A percentile compares a stretch with the other conserved stretches of the same genome.
Conservation (phyloP, 208 protist species). For the Crithidia brevicula region DNA sequence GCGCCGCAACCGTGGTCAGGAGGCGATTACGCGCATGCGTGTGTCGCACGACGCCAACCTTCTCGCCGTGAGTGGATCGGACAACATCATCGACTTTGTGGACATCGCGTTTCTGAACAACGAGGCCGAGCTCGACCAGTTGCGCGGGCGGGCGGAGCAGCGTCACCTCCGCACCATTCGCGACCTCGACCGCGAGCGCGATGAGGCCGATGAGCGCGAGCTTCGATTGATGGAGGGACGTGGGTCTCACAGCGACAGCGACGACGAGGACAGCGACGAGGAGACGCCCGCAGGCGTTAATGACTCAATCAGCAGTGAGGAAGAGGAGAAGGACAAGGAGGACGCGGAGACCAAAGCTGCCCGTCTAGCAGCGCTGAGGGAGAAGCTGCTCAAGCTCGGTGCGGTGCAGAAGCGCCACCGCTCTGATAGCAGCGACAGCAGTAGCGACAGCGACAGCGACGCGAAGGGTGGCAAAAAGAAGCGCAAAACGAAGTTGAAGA, state of each 20-base stretch:
- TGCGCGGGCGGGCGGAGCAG: slow-evolving; percentile 78
- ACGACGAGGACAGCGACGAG: background rate
- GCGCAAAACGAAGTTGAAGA: background rate
- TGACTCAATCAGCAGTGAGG: background rate
- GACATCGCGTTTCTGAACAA: slow-evolving; percentile 87
- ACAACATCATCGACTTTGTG: slow-evolving; percentile 91
- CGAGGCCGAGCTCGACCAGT: slow-evolving; percentile 70
- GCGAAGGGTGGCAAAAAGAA: background rate
- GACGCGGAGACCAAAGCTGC: slow-evolving; percentile 11
- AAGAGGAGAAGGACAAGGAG: slow-evolving; percentile 10
- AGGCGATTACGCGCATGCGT: slow-evolving; percentile 80
- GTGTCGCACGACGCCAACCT: slow-evolving; percentile 73
- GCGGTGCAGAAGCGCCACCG: slow-evolving; percentile 1
- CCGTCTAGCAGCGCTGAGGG: slow-evolving; percentile 2
- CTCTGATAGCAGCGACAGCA: slow-evolving; percentile 24
- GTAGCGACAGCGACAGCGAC: background rate
- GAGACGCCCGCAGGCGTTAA: background rate
- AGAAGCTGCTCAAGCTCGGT: slow-evolving; percentile 20
- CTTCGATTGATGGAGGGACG: slow-evolving; percentile 17
- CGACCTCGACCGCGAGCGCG: slow-evolving; percentile 62
- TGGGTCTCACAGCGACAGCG: slow-evolving; percentile 1
- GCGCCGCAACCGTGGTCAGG: slow-evolving; percentile 56
- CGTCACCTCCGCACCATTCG: slow-evolving; percentile 77
- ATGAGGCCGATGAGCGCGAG: slow-evolving; percentile 40
- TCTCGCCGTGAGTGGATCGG: slow-evolving; percentile 76